Conservation (phyloP, 2,329 filamentous ascomycete genomes). For the Basipetospora sp. region DNA sequence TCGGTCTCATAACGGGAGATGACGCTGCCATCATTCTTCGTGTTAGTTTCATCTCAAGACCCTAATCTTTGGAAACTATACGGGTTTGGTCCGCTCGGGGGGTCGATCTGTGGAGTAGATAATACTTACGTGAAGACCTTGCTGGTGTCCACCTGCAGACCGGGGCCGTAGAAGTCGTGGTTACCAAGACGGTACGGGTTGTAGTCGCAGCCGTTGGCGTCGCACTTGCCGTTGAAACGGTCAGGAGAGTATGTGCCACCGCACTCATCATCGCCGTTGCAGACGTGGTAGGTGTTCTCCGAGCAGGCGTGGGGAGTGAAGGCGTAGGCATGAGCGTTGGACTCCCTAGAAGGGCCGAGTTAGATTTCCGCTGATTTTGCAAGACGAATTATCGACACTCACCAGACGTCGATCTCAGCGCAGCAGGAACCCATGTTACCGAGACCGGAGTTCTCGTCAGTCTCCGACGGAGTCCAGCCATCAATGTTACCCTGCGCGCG, state of each 20-base stretch:
- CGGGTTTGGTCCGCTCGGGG: too few species aligned
- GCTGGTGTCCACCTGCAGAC: slow-evolving; percentile 39
- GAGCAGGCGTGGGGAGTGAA: slow-evolving; percentile 43
- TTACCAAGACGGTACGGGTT: slow-evolving; percentile 50
- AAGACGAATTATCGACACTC: background rate
- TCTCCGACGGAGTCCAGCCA: slow-evolving; percentile 31
- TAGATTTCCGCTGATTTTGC: background rate
- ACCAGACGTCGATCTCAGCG: slow-evolving; percentile 42
- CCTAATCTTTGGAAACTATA: too few species aligned
- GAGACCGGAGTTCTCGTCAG: slow-evolving; percentile 35
- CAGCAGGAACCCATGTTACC: slow-evolving; percentile 38
- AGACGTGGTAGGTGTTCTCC: slow-evolving; percentile 24
- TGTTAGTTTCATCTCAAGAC: too few species aligned
- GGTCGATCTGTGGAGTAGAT: too few species aligned
- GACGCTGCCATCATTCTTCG: background rate
- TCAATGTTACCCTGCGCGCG: slow-evolving; percentile 21
- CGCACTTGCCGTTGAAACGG: slow-evolving; percentile 44
- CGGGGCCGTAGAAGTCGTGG: slow-evolving; percentile 43
- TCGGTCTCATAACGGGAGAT: slow-evolving; percentile 6
- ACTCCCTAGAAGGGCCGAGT: slow-evolving; percentile 19
- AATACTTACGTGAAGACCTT: slow-evolving; percentile 33
- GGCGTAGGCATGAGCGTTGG: slow-evolving; percentile 41
- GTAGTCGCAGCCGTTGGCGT: slow-evolving; percentile 51
- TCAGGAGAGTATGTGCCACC: slow-evolving; percentile 33
- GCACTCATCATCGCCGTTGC: slow-evolving; percentile 17